A percentile compares a stretch with the other conserved stretches of the same genome.
phyloP scores from a whole-genome alignment of 208 protist species.

The Leishmania aethiopica region DNA sequence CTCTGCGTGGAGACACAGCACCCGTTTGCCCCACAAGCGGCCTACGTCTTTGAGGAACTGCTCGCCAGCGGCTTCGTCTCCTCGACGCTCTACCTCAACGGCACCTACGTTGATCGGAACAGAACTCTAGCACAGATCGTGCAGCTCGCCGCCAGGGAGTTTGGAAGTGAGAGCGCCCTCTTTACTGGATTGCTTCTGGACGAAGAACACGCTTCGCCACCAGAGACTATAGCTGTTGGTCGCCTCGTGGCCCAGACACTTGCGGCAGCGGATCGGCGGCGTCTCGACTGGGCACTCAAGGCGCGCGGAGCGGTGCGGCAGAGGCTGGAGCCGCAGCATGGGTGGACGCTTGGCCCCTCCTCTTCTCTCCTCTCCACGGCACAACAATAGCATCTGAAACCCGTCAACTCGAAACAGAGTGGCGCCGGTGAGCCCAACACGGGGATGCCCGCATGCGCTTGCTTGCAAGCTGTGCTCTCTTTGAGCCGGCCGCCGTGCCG shows the following conservation, averaged over 20 bases:
- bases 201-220: neutral
- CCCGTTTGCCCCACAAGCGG: constrained; percentile 37
- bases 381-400: neutral
- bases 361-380: neutral
- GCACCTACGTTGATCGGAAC: constrained; percentile 32
- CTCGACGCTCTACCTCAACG: constrained; percentile 33
- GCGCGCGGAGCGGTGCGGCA: constrained; percentile 4
- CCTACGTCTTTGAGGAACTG: constrained; percentile 43
- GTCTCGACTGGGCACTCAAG: constrained; percentile 30
- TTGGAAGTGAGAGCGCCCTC: constrained; percentile 25
- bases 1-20: constrained; percentile 26
- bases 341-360: constrained; percentile 18
- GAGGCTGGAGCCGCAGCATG: neutral
- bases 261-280: constrained; percentile 14
- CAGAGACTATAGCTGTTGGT: neutral
- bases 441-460: neutral
- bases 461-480: neutral
- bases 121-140: constrained; percentile 15
- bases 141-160: constrained; percentile 30
- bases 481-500: neutral
- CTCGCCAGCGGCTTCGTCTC: constrained; percentile 31
- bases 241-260: neutral
- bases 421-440: neutral
- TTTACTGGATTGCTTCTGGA: constrained; percentile 13
- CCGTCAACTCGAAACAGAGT: neutral